phyloP scores from a whole-genome alignment of 257 asterid genomes.

The Fraxinus americana region DNA sequence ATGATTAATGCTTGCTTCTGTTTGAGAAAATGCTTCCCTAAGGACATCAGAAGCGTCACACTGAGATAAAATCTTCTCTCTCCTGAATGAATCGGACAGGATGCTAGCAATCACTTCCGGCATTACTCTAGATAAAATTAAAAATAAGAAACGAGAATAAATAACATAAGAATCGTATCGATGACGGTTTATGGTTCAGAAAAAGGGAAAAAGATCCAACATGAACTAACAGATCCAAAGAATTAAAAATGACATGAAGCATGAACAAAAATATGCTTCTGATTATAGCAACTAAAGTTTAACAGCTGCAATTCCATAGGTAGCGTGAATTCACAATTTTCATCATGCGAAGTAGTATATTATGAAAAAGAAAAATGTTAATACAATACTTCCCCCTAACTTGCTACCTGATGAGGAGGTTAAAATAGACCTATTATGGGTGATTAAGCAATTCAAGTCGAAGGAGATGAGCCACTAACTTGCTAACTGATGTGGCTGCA shows the following conservation, averaged over 20 bases:
- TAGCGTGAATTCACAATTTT: background rate
- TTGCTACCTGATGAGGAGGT: background rate
- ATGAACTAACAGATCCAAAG: slow-evolving; percentile 2
- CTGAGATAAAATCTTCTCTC: slow-evolving; percentile 66
- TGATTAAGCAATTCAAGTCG: slow-evolving; percentile 19
- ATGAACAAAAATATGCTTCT: background rate
- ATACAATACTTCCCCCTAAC: background rate
- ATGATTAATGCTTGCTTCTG: slow-evolving; percentile 85
- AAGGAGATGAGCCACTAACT: slow-evolving; percentile 58
- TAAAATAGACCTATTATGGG: slow-evolving; percentile 9
- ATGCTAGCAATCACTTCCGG: slow-evolving; percentile 80
- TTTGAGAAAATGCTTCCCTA: slow-evolving; percentile 80
- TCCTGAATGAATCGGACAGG: slow-evolving; percentile 74
- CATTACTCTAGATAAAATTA: slow-evolving; percentile 64
- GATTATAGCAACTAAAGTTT: background rate
- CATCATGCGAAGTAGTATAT: background rate
- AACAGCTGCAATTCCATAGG: background rate
- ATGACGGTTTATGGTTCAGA: background rate
- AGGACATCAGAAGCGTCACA: slow-evolving; percentile 90
- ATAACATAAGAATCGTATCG: slow-evolving; percentile 10
- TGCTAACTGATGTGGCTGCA: slow-evolving; percentile 88
- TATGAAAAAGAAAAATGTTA: background rate
- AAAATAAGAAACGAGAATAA: slow-evolving; percentile 23
- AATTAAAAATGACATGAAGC: background rate
- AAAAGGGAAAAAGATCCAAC: background rate